Percentiles rank a stretch among this genome's conserved stretches.
Evolutionary conservation across 176 grass and related monocot genomes (phyloP).

Genomic region (Dendrocalamus sinicus): DNA sequence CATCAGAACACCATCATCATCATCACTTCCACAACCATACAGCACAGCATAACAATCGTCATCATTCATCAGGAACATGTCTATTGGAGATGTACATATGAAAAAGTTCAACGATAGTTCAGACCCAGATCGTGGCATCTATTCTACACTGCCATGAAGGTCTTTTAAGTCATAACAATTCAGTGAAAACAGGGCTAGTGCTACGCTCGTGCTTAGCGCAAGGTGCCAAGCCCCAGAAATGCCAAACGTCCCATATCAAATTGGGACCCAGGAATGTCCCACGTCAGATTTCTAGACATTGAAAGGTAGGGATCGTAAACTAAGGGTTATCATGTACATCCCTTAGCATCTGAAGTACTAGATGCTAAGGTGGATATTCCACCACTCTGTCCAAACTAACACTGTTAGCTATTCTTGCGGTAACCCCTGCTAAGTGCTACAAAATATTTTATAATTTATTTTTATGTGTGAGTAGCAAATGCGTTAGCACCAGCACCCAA

Average conservation of each 20-base stretch:
- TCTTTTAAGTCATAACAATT: not conserved
- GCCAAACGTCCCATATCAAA: not conserved
- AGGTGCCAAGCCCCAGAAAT: not conserved
- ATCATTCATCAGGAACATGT: not conserved
- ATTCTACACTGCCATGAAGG: conserved; percentile 18
- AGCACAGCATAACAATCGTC: not conserved
- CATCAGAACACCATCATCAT: not conserved
- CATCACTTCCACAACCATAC: not conserved
- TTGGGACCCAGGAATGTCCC: not conserved
- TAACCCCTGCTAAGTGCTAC: too few relatives aligned
- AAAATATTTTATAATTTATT: too few relatives aligned
- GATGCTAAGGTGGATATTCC: too few relatives aligned
- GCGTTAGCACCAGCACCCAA: too few relatives aligned
- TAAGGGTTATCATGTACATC: too few relatives aligned
- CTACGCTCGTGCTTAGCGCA: not conserved
- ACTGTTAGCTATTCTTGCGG: too few relatives aligned
- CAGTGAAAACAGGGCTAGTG: not conserved
- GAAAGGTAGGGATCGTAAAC: too few relatives aligned
- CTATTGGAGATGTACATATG: not conserved
- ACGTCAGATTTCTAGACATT: not conserved
- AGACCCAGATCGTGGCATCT: conserved; percentile 4
- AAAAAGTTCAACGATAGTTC: not conserved
- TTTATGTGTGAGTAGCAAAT: too few relatives aligned
- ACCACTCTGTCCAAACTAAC: too few relatives aligned
- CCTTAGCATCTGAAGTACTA: too few relatives aligned